phyloP scores from a whole-genome alignment of 2,329 filamentous ascomycete species.

The Talaromyces verruculosus region DNA sequence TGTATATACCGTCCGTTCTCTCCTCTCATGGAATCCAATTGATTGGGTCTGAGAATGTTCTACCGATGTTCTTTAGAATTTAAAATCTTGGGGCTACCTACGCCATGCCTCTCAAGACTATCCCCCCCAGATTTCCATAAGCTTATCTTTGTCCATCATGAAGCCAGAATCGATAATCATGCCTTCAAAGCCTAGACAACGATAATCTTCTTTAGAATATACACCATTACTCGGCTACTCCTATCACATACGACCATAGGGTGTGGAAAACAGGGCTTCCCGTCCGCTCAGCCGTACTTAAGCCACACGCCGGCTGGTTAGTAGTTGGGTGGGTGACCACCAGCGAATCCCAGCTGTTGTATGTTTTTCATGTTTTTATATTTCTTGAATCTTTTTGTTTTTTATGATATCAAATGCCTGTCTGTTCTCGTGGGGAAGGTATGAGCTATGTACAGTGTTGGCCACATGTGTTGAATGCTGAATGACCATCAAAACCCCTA shows the following conservation, averaged over 20 bases:
- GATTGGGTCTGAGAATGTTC: not conserved
- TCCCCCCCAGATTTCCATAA: not conserved
- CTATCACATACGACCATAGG: constrained; percentile 4
- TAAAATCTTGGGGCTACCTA: not conserved
- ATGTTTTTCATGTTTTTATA: not conserved
- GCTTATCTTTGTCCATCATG: not conserved
- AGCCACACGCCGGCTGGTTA: constrained; percentile 5
- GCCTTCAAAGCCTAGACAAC: too few species aligned
- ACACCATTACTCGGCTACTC: too few species aligned
- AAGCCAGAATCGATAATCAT: too few species aligned
- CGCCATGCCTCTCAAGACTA: not conserved
- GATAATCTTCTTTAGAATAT: too few species aligned
- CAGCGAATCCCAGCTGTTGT: constrained; percentile 6
- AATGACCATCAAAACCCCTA: too few species aligned
- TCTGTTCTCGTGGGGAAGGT: not conserved
- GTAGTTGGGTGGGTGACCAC: constrained; percentile 7
- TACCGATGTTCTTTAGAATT: not conserved
- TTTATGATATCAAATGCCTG: not conserved
- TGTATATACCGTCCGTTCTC: not conserved
- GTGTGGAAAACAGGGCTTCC: constrained; percentile 6
- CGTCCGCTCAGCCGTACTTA: constrained; percentile 6
- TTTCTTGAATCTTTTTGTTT: not conserved
- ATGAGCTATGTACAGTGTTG: too few species aligned
- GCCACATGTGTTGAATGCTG: too few species aligned
- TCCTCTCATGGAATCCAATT: not conserved